Percentiles rank a stretch among this genome's conserved stretches.
These are phyloP conservation scores for Pythium volutum DNA, from an alignment of 352 stramenopile genomes.

Conservation along the genomic window DNA sequence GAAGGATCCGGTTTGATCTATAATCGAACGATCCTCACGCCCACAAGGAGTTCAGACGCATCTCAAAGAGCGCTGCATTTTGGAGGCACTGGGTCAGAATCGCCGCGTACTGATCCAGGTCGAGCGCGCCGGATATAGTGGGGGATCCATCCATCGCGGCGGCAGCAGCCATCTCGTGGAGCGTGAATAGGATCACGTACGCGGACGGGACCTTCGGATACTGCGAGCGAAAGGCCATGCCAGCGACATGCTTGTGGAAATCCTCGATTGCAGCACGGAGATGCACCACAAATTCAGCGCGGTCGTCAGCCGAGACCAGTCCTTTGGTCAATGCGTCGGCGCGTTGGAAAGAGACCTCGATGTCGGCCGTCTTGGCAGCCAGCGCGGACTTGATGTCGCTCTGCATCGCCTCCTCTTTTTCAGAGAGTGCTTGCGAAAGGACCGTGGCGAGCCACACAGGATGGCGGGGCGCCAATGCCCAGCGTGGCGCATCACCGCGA, in stretches of 20 bases:
- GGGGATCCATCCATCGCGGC: not conserved
- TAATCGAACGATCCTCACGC: not conserved
- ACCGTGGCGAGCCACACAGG: conserved; percentile 15
- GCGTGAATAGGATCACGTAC: conserved; percentile 24
- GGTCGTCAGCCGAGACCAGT: conserved; percentile 8
- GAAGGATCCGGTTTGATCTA: not conserved
- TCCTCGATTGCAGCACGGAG: conserved; percentile 14
- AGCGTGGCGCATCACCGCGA: not conserved
- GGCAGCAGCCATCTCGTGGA: conserved; percentile 8
- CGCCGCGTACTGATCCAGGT: conserved; percentile 11
- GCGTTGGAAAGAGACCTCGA: conserved; percentile 16
- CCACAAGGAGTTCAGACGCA: conserved; percentile 19
- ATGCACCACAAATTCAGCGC: conserved; percentile 2
- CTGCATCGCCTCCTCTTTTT: conserved; percentile 14
- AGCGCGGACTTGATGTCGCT: conserved; percentile 3
- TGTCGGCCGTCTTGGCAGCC: conserved; percentile 2
- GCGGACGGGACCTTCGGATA: conserved; percentile 20
- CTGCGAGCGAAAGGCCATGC: conserved; percentile 17
- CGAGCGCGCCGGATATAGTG: conserved; percentile 17
- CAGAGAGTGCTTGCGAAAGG: conserved; percentile 12
- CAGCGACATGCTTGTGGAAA: conserved; percentile 20
- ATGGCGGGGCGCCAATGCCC: conserved; percentile 2
- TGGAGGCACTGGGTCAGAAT: conserved; percentile 18
- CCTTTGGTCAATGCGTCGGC: conserved; percentile 12
- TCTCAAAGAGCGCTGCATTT: conserved; percentile 22